These are phyloP conservation scores for Geotrichum bryndzae DNA, from an alignment of 1,139 yeast genomes.

Conservation along the genomic window DNA sequence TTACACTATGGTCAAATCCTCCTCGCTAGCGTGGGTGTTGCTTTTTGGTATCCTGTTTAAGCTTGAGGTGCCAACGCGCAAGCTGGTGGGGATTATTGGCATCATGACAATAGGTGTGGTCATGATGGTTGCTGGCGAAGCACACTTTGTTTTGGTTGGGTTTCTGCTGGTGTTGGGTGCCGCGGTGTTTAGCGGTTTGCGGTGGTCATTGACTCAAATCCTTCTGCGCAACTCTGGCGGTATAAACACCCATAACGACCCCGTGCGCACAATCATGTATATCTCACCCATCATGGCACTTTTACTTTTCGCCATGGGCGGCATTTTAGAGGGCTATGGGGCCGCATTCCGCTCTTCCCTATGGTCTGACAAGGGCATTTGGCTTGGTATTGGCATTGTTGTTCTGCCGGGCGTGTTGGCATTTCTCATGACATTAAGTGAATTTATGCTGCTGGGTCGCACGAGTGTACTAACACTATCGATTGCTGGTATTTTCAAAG, in stretches of 20 bases:
- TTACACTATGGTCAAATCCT: constrained; percentile 89
- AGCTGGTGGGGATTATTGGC: constrained; percentile 59
- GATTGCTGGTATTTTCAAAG: constrained; percentile 90
- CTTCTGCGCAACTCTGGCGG: constrained; percentile 43
- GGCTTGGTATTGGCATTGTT: constrained; percentile 52
- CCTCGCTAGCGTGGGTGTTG: constrained; percentile 79
- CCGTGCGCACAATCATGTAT: constrained; percentile 76
- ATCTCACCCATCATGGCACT: constrained; percentile 79
- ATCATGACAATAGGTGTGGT: constrained; percentile 78
- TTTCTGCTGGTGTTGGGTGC: constrained; percentile 69
- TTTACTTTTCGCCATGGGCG: constrained; percentile 54
- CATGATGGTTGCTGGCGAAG: constrained; percentile 65
- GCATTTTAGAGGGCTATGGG: constrained; percentile 58
- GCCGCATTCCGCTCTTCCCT: constrained; percentile 49
- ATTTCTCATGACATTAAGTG: constrained; percentile 84
- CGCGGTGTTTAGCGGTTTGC: constrained; percentile 75
- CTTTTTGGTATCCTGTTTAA: constrained; percentile 76
- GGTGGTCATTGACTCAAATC: constrained; percentile 93
- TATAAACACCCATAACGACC: constrained; percentile 44
- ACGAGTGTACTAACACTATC: constrained; percentile 84
- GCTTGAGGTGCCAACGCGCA: constrained; percentile 65
- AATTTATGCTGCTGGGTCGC: constrained; percentile 71
- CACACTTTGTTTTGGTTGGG: constrained; percentile 47
- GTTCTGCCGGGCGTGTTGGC: constrained; percentile 81
- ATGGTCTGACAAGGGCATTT: constrained; percentile 56